These are phyloP conservation scores for Acanthamoeba triangularis DNA, from an alignment of 208 protist genomes.

Conservation along the genomic window DNA sequence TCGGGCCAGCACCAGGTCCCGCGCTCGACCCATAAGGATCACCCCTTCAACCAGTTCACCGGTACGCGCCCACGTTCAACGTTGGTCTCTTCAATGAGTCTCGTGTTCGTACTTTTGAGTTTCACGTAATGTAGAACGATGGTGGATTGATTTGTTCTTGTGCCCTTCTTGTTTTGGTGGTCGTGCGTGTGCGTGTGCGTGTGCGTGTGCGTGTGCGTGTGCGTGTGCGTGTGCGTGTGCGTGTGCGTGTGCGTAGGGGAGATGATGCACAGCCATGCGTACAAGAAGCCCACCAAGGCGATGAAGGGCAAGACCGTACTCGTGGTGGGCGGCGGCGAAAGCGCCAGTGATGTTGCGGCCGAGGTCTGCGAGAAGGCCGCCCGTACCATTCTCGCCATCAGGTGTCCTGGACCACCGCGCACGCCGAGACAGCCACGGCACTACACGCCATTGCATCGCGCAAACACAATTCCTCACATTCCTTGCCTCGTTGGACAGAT, in stretches of 20 bases:
- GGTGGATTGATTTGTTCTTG: too few relatives aligned
- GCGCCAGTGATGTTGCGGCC: conserved; percentile 61
- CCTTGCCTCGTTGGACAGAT: neutral
- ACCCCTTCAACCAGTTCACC: conserved; percentile 56
- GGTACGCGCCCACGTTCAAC: too few relatives aligned
- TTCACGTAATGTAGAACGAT: neutral
- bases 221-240: too few relatives aligned
- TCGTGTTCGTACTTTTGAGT: neutral
- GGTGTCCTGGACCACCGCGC: neutral
- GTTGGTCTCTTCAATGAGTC: neutral
- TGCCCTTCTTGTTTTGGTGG: too few relatives aligned
- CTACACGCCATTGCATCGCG: too few relatives aligned
- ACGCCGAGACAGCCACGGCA: too few relatives aligned
- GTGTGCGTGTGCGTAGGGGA: neutral
- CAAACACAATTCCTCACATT: too few relatives aligned
- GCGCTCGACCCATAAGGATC: neutral
- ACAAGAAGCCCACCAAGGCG: conserved; percentile 70
- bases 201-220: too few relatives aligned
- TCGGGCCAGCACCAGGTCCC: conserved; percentile 73
- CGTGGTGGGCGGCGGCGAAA: conserved; percentile 71
- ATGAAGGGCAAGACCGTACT: conserved; percentile 74
- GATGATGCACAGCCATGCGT: conserved; percentile 70
- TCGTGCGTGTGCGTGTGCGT: too few relatives aligned
- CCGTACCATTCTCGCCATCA: conserved; percentile 63
- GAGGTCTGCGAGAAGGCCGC: conserved; percentile 66